Conservation (phyloP, 2,329 filamentous ascomycete species). For the Epichloe sibirici region DNA sequence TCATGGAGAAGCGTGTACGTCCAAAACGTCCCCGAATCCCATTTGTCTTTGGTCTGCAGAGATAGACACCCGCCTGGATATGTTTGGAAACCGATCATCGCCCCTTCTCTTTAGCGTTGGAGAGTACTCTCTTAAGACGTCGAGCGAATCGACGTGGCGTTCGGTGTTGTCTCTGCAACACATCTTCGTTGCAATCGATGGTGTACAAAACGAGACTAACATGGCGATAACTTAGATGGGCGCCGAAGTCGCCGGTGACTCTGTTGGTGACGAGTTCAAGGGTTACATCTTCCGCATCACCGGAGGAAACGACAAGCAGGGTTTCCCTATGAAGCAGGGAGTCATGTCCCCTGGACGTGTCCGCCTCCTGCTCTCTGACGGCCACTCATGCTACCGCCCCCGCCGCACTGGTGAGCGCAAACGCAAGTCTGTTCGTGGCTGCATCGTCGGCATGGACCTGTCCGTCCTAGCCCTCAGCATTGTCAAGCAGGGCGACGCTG, state of each 20-base stretch:
- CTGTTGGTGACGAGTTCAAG: slow-evolving; percentile 98
- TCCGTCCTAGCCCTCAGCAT: slow-evolving; percentile 88
- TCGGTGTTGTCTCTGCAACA: background rate
- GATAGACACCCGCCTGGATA: background rate
- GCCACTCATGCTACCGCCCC: slow-evolving; percentile 98
- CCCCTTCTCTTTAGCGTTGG: background rate
- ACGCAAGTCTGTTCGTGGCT: slow-evolving; percentile 97
- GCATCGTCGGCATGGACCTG: slow-evolving; percentile 94
- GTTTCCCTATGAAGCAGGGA: slow-evolving; percentile 99
- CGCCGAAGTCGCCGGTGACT: slow-evolving; percentile 84
- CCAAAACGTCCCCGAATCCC: slow-evolving; percentile 1
- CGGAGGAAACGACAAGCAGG: slow-evolving; percentile 99
- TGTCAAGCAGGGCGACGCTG: slow-evolving; percentile 93
- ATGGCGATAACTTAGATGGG: slow-evolving; percentile 50
- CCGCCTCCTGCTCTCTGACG: slow-evolving; percentile 85
- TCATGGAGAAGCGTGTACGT: slow-evolving; percentile 94
- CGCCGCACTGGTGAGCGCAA: slow-evolving; percentile 98
- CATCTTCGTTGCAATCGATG: background rate
- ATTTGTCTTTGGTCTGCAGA: background rate
- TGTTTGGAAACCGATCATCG: background rate
- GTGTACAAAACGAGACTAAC: slow-evolving; percentile 17
- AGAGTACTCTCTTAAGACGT: background rate
- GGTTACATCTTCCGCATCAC: slow-evolving; percentile 99
- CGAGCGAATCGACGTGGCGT: background rate
- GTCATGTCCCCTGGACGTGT: slow-evolving; percentile 98